A percentile compares a stretch with the other conserved stretches of the same genome.
phyloP scores from a whole-genome alignment of 768 basidiomycete genomes.

The Lactarius hatsudake region DNA sequence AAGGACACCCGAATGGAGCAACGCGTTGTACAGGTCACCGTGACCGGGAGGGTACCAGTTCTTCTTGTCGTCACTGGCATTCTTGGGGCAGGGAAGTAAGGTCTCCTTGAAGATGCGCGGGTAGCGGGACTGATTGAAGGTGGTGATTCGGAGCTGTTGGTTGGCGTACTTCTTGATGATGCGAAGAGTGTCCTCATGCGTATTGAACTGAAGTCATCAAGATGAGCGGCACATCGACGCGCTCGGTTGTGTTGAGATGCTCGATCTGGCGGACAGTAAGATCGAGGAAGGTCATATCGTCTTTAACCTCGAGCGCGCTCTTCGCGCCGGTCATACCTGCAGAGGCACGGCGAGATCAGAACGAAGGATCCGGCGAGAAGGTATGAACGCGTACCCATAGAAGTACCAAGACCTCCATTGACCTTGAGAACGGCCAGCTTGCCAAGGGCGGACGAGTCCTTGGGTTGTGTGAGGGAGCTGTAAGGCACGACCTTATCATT shows the following conservation, averaged over 20 bases:
- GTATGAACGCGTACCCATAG: slow-evolving; percentile 44
- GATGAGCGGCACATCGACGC: slow-evolving; percentile 72
- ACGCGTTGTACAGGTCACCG: slow-evolving; percentile 71
- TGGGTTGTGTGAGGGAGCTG: slow-evolving; percentile 44
- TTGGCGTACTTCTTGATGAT: slow-evolving; percentile 81
- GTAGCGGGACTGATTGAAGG: slow-evolving; percentile 73
- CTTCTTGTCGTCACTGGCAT: slow-evolving; percentile 58
- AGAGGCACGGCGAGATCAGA: slow-evolving; percentile 6
- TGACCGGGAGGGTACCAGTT: slow-evolving; percentile 78
- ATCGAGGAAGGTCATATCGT: slow-evolving; percentile 70
- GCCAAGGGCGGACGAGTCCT: slow-evolving; percentile 51
- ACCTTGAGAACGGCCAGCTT: slow-evolving; percentile 78
- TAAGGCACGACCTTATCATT: slow-evolving; percentile 64
- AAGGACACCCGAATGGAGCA: slow-evolving; percentile 68
- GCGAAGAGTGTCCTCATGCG: slow-evolving; percentile 71
- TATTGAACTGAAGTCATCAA: slow-evolving; percentile 84
- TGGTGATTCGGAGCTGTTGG: slow-evolving; percentile 70
- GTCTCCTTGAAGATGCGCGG: slow-evolving; percentile 71
- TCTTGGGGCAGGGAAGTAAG: slow-evolving; percentile 59
- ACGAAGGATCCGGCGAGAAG: not conserved
- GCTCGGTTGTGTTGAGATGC: slow-evolving; percentile 61
- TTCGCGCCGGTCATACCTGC: slow-evolving; percentile 61
- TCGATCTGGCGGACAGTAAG: slow-evolving; percentile 63
- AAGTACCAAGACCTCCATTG: slow-evolving; percentile 72
- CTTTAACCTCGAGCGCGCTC: slow-evolving; percentile 71